Base-by-base conservation (phyloP, 2,329 filamentous ascomycete species). In the Sporothrix dimorphospora region DNA sequence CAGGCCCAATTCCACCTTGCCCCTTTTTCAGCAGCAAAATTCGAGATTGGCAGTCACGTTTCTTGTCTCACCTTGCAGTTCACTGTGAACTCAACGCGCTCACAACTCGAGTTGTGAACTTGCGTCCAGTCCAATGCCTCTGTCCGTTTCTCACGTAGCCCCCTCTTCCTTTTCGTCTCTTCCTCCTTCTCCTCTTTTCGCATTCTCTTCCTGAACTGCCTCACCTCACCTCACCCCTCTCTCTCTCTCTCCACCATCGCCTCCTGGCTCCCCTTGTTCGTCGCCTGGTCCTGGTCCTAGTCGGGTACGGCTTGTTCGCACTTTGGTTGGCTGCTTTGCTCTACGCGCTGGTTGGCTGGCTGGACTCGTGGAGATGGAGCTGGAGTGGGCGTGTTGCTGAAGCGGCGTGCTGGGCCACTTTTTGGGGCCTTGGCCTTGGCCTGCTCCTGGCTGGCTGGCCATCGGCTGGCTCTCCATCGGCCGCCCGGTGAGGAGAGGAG, bases 311-410 rank as follows among this genome's bases (percentile, higher is more conserved):
- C 38, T 42, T 45, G 59, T 38, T 63, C 59, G 11, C 42, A 45
- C 11, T 2, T 42, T 59, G 68, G 61, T 70, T 34, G 57, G 51
- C 34, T 55, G 66, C 30, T 34, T 14, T n/a, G 30, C 30, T 51
- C 27, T 51, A n/a, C 59, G 66, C 66, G 47, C 67, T 73, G 70
- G 70, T 72, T 72, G 72, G 71, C 51, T 73, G 69, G 49, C 53
- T 53, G 14, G 34, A 27, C 16, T 34, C 16, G 53, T 57, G 53
- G n/a, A n/a, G 14, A 65, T 65, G 59, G 59, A 45, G 40, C 27
- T 65, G n/a, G 59, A 12, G 59, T 65, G 53, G n/a, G 59, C 21
- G 59, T 65, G 53, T 27, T 57, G 38, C 38, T 65, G 63, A 65
- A 66, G 19, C 66, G n/a, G 49, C 30, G 30, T 34, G 30, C 9